These are phyloP conservation scores for Vitis rupestris DNA, from an alignment of 164 flowering plant species.

Conservation along the genomic window DNA sequence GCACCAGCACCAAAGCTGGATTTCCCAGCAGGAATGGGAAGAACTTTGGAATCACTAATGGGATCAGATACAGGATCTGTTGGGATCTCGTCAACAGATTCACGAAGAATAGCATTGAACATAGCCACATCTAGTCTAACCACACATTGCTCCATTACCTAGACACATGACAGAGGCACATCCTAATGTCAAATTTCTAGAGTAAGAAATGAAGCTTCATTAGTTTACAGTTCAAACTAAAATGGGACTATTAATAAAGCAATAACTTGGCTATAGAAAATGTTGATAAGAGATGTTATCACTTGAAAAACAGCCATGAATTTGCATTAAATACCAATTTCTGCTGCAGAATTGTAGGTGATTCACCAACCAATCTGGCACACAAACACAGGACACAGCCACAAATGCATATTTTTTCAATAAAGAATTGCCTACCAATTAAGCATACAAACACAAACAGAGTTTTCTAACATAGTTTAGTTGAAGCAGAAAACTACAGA, in stretches of 20 bases:
- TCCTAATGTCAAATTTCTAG: background rate
- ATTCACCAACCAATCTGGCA: background rate
- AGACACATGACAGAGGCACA: slow-evolving; percentile 3
- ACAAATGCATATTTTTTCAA: no score
- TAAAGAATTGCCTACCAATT: no score
- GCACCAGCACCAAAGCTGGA: slow-evolving; percentile 96
- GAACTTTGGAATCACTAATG: slow-evolving; percentile 72
- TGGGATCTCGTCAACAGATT: slow-evolving; percentile 83
- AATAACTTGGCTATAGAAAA: background rate
- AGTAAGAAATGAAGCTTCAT: background rate
- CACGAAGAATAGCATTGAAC: slow-evolving; percentile 98
- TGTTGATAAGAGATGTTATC: background rate
- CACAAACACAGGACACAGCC: no score
- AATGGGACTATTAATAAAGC: background rate
- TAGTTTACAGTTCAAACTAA: background rate
- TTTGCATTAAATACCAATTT: background rate
- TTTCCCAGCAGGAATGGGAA: slow-evolving; percentile 81
- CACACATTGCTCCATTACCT: slow-evolving; percentile 96
- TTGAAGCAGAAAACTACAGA: no score
- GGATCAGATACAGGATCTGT: slow-evolving; percentile 97
- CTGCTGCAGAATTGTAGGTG: background rate
- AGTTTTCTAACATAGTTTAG: no score
- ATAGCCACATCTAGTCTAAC: slow-evolving; percentile 90
- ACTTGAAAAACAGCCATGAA: background rate
- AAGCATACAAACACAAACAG: no score